Evolutionary conservation across 176 grass and related monocot species (phyloP).

Genomic region (Triticum dicoccoides): DNA sequence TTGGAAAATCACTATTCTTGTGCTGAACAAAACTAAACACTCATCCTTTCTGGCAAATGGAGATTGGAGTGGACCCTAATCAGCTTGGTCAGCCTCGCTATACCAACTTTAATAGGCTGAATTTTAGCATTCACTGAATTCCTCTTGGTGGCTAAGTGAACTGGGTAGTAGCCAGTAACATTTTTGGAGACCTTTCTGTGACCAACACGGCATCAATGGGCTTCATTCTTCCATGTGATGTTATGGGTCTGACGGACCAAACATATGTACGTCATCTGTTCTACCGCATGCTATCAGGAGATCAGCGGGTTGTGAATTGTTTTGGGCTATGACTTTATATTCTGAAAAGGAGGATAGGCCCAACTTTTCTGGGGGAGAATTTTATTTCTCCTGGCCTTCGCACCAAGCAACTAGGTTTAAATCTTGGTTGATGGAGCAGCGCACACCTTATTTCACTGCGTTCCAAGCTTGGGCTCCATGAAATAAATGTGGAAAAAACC

Average conservation of each 20-base stretch:
- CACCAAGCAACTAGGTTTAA: too few species aligned
- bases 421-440: too few species aligned
- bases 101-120: background rate
- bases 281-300: background rate
- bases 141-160: background rate
- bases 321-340: slow-evolving; percentile 11
- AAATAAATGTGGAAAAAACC: too few species aligned
- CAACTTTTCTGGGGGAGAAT: too few species aligned
- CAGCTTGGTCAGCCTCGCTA: background rate
- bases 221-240: background rate
- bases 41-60: background rate
- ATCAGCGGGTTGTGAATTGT: background rate
- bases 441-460: too few species aligned
- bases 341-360: too few species aligned
- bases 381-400: too few species aligned
- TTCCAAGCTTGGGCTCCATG: too few species aligned
- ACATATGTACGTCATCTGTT: background rate
- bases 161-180: background rate
- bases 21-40: background rate
- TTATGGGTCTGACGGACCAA: background rate
- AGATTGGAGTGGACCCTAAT: background rate
- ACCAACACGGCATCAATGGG: too few species aligned
- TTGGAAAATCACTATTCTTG: background rate
- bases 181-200: background rate
- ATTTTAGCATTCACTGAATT: background rate